A percentile compares a stretch with the other conserved stretches of the same genome.
Evolutionary conservation across 2,329 filamentous ascomycete genomes (phyloP).

Genomic region (Coniochaeta sp.): DNA sequence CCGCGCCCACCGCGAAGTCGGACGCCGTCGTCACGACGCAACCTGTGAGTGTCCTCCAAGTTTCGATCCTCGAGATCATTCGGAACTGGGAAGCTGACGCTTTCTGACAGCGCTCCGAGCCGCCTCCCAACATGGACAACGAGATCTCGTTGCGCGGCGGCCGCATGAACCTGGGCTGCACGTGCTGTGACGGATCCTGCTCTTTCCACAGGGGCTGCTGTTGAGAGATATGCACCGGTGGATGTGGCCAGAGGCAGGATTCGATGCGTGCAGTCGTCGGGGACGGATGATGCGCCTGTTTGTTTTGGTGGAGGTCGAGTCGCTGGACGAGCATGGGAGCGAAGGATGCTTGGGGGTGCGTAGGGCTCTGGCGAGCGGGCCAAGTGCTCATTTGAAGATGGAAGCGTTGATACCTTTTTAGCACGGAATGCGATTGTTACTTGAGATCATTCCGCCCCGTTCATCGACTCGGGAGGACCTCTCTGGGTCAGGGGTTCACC

Average conservation of each 20-base stretch:
- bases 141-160: conserved; percentile 14
- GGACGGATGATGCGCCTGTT: too few species aligned
- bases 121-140: conserved; percentile 8
- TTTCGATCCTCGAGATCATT: neutral
- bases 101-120: conserved; percentile 9
- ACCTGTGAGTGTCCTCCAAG: conserved; percentile 12
- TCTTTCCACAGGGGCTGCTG: conserved; percentile 15
- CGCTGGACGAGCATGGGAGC: too few species aligned
- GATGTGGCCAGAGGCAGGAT: neutral
- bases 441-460: too few species aligned
- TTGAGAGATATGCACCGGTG: conserved; percentile 4
- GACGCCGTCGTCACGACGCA: conserved; percentile 10
- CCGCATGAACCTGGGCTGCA: conserved; percentile 13
- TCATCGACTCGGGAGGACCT: too few species aligned
- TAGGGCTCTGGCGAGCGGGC: too few species aligned
- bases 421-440: too few species aligned
- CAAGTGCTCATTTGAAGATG: too few species aligned
- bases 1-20: neutral
- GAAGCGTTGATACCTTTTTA: too few species aligned
- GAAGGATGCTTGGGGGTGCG: too few species aligned
- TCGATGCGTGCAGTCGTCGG: neutral
- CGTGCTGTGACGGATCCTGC: conserved; percentile 13
- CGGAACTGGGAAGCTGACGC: too few species aligned
- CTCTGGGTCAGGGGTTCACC: too few species aligned
- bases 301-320: too few species aligned